Evolutionary conservation across 2,329 filamentous ascomycete genomes (phyloP), one percentile per base, ranked within the genome.

Genomic region (Ophiobolus disseminans): DNA sequence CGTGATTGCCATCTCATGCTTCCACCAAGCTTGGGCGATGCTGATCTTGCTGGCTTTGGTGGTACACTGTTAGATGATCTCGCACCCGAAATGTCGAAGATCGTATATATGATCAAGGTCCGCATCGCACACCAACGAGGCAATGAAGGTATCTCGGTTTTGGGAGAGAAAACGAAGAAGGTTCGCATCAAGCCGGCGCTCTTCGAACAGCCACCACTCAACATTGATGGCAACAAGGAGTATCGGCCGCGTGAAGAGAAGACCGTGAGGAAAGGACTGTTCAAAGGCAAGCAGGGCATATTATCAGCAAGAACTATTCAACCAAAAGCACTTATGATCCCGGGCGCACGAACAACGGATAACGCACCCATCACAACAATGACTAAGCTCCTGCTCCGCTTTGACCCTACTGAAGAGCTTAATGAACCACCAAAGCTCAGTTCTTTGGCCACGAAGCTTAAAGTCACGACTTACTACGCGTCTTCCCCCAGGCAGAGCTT

Each of bases 21-120:
- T 0, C 86, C 86, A 1, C 86, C 86, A 3, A 85, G 80, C 20
- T 72, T 87, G 16, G 85, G 85, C 10, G 84, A 86, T 48, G 73
- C 79, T 7, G 78, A 80, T 60, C 67, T 81, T n/a, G 75, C 77
- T 36, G 76, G 76, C 19, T 75, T 78, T 52, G 80, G 80, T 8
- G 76, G 75, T 26, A 71, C 71, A 2, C 65, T 82, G 14, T 73
- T 83, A 31, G 84, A 88, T 61, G 86, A 88, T 57, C 74, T 87
- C 63, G 75, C 82, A 2, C 86, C 86, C 0, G 78, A 84, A 7
- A 87, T 87, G 84, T 75, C 78, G 25, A 82, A 78, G 62, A 80
- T 88, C 36, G 73, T 75, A 2, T 88, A 88, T 59, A 76, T 74
- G 1, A 74, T 88, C 47, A 75, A 78, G 25, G 78, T 77, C 9